Percentiles rank a stretch among this genome's conserved stretches.
These are phyloP conservation scores for Dendrobium huoshanense DNA, from an alignment of 106 monocot genomes.

Conservation along the genomic window DNA sequence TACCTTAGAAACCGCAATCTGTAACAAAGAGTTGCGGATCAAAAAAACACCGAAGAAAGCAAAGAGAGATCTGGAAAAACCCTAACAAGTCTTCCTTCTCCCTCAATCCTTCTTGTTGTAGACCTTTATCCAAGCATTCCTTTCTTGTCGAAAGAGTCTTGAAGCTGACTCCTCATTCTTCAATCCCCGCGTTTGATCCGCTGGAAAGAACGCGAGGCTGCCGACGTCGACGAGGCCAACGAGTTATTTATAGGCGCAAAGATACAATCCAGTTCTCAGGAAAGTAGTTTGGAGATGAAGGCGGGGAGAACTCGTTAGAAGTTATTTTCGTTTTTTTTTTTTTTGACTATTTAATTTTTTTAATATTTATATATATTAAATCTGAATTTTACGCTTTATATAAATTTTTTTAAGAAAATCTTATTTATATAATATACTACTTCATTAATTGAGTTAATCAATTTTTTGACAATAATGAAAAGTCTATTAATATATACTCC, in stretches of 20 bases:
- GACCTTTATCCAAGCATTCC: neutral
- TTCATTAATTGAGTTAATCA: too few relatives aligned
- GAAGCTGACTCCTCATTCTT: neutral
- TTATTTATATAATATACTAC: too few relatives aligned
- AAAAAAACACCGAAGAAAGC: neutral
- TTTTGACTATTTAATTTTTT: too few relatives aligned
- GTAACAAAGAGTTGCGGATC: neutral
- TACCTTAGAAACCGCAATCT: neutral
- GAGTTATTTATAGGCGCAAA: neutral
- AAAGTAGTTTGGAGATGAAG: too few relatives aligned
- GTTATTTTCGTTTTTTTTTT: too few relatives aligned
- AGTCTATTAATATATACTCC: too few relatives aligned
- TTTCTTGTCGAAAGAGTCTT: neutral
- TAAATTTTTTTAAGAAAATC: too few relatives aligned
- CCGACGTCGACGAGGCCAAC: neutral
- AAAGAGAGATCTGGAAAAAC: neutral
- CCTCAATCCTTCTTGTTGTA: neutral
- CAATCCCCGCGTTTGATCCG: neutral
- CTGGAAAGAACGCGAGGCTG: neutral
- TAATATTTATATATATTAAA: too few relatives aligned
- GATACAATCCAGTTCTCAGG: neutral
- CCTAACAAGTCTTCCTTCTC: neutral
- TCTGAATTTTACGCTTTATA: too few relatives aligned
- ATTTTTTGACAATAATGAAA: too few relatives aligned
- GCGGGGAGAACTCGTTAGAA: too few relatives aligned